phyloP scores from a whole-genome alignment of 148 eudicot genomes.

The Cornus florida region DNA sequence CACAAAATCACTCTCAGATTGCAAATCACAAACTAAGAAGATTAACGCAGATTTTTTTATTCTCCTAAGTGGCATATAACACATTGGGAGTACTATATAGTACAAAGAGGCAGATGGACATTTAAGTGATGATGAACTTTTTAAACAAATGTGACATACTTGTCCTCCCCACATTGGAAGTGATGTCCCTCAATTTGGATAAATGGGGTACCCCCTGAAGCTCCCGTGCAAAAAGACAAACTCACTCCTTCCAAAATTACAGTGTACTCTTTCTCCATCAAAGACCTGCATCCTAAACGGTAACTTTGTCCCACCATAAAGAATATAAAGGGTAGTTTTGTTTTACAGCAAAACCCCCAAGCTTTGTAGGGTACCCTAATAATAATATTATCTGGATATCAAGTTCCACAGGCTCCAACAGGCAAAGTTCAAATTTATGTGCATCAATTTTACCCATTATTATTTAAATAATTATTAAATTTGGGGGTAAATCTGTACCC shows the following conservation, averaged over 20 bases:
- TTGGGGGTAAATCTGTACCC: no score
- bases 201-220: conserved; percentile 3
- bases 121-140: conserved; percentile 1
- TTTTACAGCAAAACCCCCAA: background rate
- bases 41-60: no score
- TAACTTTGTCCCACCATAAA: conserved; percentile 8
- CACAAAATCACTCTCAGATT: no score
- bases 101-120: background rate
- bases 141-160: background rate
- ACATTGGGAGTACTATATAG: background rate
- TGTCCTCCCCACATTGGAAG: conserved; percentile 8
- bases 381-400: background rate
- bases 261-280: conserved; percentile 6
- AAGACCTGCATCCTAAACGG: conserved; percentile 6
- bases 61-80: no score
- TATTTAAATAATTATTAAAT: no score
- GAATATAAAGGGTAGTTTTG: conserved; percentile 1
- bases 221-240: conserved; percentile 11
- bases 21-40: background rate
- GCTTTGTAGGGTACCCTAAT: background rate
- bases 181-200: conserved; percentile 18
- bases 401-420: background rate
- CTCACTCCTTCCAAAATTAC: conserved; percentile 3
- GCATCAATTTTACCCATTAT: background rate
- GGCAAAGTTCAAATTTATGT: background rate